Percentiles rank a stretch among this genome's conserved stretches.
Conservation (phyloP, 495 filamentous ascomycete genomes). For the Neurospora sp. region DNA sequence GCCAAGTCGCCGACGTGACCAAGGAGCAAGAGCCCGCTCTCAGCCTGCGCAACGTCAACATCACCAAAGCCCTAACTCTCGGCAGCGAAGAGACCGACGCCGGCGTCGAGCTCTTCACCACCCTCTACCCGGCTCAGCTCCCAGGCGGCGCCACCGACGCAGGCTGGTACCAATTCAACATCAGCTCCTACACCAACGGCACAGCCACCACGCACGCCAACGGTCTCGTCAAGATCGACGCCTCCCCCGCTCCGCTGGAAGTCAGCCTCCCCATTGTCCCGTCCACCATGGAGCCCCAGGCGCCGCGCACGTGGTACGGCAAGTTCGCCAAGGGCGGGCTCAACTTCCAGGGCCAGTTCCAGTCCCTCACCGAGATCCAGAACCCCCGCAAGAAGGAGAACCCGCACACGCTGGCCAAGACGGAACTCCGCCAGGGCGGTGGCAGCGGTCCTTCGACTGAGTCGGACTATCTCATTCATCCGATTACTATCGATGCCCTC, state of each 20-base stretch:
- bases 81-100: constrained; percentile 20
- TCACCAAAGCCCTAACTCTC: constrained; percentile 25
- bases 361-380: constrained; percentile 12
- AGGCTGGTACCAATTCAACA: constrained; percentile 18
- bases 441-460: constrained; percentile 8
- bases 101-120: constrained; percentile 14
- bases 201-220: constrained; percentile 22
- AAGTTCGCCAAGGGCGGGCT: constrained; percentile 14
- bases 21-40: not conserved
- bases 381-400: not conserved
- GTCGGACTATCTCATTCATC: constrained; percentile 27
- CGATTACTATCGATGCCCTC: constrained; percentile 26
- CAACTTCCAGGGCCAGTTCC: constrained; percentile 20
- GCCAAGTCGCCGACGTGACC: constrained; percentile 12
- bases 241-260: not conserved
- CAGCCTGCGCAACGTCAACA: constrained; percentile 16
- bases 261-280: not conserved
- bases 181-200: constrained; percentile 17
- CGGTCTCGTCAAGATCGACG: constrained; percentile 22
- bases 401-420: not conserved
- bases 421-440: constrained; percentile 15
- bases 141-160: constrained; percentile 9
- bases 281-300: constrained; percentile 15
- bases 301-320: constrained; percentile 18
- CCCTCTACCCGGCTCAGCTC: not conserved